phyloP scores from a whole-genome alignment of 306 rosid species.

The Biancaea sappan region DNA sequence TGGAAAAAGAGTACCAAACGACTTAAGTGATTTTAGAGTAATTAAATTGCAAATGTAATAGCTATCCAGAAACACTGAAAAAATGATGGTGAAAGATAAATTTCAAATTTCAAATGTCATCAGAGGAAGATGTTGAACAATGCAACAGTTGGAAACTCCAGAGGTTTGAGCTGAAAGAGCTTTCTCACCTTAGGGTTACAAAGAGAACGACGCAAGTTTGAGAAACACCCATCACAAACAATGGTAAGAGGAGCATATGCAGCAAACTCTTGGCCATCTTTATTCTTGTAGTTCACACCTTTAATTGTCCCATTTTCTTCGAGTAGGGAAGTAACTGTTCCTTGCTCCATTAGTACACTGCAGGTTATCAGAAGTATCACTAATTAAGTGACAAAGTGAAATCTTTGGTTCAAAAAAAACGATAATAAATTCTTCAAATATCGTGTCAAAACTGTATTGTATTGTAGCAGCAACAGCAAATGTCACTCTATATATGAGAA shows the following conservation, averaged over 20 bases:
- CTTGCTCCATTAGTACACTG: slow-evolving; percentile 79
- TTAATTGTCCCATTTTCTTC: slow-evolving; percentile 80
- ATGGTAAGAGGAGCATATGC: slow-evolving; percentile 84
- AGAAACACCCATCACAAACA: slow-evolving; percentile 98
- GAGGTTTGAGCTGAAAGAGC: slow-evolving; percentile 10
- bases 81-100: slow-evolving; percentile 2
- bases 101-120: neutral
- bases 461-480: neutral
- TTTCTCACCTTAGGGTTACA: slow-evolving; percentile 77
- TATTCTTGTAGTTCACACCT: slow-evolving; percentile 85
- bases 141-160: neutral
- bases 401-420: slow-evolving; percentile 21
- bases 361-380: slow-evolving; percentile 18
- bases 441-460: neutral
- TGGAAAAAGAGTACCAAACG: slow-evolving; percentile 39
- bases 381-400: slow-evolving; percentile 15
- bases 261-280: slow-evolving; percentile 63
- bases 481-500: neutral
- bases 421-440: slow-evolving; percentile 17
- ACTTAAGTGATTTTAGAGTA: slow-evolving; percentile 15
- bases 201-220: slow-evolving; percentile 91
- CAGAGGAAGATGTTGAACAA: slow-evolving; percentile 8
- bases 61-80: neutral
- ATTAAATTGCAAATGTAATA: neutral
- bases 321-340: slow-evolving; percentile 88